Evolutionary conservation across 768 basidiomycete genomes (phyloP).

Genomic region (Suillus cothurnatus): DNA sequence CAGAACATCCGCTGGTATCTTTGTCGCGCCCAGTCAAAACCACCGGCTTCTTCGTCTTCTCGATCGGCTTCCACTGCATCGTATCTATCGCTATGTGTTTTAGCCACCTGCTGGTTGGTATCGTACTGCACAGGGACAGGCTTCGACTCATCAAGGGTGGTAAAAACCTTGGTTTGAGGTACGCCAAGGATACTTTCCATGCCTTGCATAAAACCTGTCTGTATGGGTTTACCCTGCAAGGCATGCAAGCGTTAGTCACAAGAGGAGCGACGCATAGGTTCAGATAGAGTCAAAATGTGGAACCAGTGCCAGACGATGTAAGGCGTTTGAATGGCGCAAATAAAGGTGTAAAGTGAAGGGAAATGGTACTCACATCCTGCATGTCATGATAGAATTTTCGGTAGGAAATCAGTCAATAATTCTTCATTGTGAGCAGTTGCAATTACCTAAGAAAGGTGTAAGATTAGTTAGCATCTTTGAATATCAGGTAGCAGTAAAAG

Average conservation of each 20-base stretch:
- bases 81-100: conserved; percentile 30
- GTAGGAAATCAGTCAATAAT: not conserved
- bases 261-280: conserved; percentile 23
- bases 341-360: conserved; percentile 43
- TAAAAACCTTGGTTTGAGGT: conserved; percentile 23
- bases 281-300: conserved; percentile 77
- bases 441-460: conserved; percentile 7
- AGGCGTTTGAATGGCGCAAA: conserved; percentile 69
- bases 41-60: conserved; percentile 55
- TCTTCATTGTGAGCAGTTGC: not conserved
- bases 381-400: not conserved
- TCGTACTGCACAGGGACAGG: conserved; percentile 9
- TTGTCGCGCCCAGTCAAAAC: conserved; percentile 54
- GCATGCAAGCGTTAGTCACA: conserved; percentile 10
- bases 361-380: conserved; percentile 43
- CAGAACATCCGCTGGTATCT: conserved; percentile 76
- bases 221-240: conserved; percentile 60
- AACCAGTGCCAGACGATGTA: conserved; percentile 65
- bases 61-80: conserved; percentile 64
- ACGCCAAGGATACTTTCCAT: conserved; percentile 84
- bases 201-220: conserved; percentile 76
- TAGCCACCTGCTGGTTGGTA: conserved; percentile 6
- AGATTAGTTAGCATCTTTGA: conserved; percentile 1
- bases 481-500: not conserved
- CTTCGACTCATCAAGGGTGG: conserved; percentile 9